Percentiles rank a stretch among this genome's conserved stretches.
phyloP scores from a whole-genome alignment of 2,329 filamentous ascomycete species.

The Apiospora saccharicola region DNA sequence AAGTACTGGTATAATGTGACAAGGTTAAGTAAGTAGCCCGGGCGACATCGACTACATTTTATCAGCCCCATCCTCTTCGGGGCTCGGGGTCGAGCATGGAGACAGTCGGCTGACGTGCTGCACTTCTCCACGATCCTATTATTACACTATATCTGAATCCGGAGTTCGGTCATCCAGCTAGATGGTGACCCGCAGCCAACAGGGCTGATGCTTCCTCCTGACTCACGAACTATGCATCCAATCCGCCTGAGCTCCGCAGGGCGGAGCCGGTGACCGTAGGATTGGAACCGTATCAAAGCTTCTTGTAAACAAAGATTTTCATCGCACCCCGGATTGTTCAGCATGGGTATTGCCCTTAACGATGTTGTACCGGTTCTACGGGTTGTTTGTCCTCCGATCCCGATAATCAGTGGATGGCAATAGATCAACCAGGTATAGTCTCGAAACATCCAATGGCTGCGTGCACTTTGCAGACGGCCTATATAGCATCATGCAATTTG shows the following conservation, averaged over 20 bases:
- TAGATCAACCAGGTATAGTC: neutral
- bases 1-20: neutral
- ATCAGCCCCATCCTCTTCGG: neutral
- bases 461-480: neutral
- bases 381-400: neutral
- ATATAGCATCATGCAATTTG: neutral
- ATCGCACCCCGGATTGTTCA: neutral
- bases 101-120: neutral
- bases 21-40: neutral
- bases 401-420: neutral
- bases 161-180: neutral
- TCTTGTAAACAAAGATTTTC: neutral
- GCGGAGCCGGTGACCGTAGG: neutral
- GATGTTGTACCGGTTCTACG: neutral
- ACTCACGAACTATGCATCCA: conserved; percentile 11
- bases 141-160: neutral
- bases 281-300: neutral
- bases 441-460: conserved; percentile 4
- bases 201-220: conserved; percentile 11
- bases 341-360: neutral
- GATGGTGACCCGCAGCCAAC: neutral
- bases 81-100: conserved; percentile 1
- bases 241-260: conserved; percentile 6
- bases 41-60: neutral
- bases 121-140: conserved; percentile 3